A percentile compares a stretch with the other conserved stretches of the same genome.
Conservation (phyloP, 2,329 filamentous ascomycete genomes). For the Lasiodiplodia citricola region DNA sequence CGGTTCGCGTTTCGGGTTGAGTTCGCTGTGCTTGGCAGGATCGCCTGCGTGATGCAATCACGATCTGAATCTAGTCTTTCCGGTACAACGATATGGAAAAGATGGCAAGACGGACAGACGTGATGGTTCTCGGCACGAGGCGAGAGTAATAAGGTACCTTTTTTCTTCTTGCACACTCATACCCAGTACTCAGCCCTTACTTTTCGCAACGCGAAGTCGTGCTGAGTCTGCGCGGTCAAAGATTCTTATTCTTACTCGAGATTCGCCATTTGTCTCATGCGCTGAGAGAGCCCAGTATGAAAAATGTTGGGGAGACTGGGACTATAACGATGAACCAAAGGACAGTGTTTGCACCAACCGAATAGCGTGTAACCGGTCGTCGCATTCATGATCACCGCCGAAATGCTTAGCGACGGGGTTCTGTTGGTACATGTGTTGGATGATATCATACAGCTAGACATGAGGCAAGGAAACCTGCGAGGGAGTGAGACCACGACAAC, state of each 20-base stretch:
- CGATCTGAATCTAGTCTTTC: background rate
- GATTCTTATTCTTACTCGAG: background rate
- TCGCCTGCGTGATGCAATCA: background rate
- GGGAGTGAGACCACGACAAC: background rate
- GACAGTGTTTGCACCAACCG: background rate
- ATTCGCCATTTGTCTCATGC: background rate
- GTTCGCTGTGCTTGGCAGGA: background rate
- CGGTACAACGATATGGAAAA: background rate
- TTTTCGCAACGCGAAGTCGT: background rate
- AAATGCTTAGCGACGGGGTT: background rate
- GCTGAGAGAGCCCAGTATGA: background rate
- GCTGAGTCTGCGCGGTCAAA: background rate
- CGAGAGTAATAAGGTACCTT: background rate
- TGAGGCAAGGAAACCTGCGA: background rate
- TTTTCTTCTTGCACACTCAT: background rate
- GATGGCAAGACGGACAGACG: background rate
- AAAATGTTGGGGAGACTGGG: background rate
- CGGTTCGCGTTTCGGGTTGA: background rate
- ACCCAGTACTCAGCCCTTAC: background rate
- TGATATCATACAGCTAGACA: constrained; percentile 5
- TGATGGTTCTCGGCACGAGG: background rate
- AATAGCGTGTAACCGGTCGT: background rate
- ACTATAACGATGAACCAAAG: background rate
- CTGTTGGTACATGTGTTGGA: constrained; percentile 3
- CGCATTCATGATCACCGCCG: constrained; percentile 7